Base-by-base conservation (phyloP, 352 stramenopile species). In the Globisporangium mamillatum region DNA sequence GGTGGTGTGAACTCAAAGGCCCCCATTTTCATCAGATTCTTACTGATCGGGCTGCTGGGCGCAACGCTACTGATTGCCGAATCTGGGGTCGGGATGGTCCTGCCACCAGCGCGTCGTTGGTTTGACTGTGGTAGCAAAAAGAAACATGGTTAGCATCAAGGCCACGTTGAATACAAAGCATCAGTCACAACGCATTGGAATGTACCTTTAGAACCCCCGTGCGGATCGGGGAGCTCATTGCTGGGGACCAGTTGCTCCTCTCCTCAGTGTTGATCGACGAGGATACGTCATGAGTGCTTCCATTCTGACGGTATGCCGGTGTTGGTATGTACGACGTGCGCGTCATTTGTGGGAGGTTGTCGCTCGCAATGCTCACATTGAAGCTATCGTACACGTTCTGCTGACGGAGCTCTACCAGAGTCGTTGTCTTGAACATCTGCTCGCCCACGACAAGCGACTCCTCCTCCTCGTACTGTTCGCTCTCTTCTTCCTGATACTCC, bases 21-120 rank as follows among this genome's bases (percentile, higher is more conserved):
- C 48, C 86, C 86, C 66, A 91, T 81, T 60, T 93, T 90, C 83
- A 92, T 91, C 32, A 94, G 67, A 68, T 94, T 91, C 34, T 84
- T 89, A 71, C 76, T 94, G 52, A 94, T 78, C 7, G 86, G 86
- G 44, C 81, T 92, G 34, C 71, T 78, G 6, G 63, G 70, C n/a
- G 78, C 78, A 38, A 94, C 85, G 55, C 86, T 94, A 64, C 86
- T 94, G 70, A 94, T 92, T 9, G 71, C 81, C 0, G 86, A 94
- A 7, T 78, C 75, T 8, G 84, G 84, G 1, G 84, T 93, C 60
- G 69, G 71, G 12, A 81, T 77, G 18, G 67, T 74, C 52, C 75
- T 54, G 0, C 55, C 59, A 46, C 48, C 57, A 22, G 46, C 57
- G 4, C 52, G 64, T 6, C 57, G 68, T 20, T 73, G 68, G 22